Evolutionary conservation across 176 grass and related monocot genomes (phyloP).

Genomic region (Phragmites australis): DNA sequence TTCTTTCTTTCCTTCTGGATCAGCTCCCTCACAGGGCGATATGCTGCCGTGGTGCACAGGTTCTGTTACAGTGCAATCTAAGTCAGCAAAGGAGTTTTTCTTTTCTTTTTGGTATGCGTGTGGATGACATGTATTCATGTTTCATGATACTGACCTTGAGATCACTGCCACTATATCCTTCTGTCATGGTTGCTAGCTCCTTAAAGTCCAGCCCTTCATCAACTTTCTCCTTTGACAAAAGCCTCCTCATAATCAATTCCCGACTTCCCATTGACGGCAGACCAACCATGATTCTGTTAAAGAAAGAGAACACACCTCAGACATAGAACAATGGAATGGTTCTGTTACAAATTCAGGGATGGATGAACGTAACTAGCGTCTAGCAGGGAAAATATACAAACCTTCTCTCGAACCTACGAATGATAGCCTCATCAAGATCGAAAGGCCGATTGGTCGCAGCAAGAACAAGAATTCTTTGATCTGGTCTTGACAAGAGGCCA

Average conservation of each 20-base stretch:
- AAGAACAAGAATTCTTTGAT: slow-evolving; percentile 78
- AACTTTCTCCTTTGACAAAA: slow-evolving; percentile 84
- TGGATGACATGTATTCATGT: slow-evolving; percentile 14
- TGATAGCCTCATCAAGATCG: slow-evolving; percentile 86
- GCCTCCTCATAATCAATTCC: slow-evolving; percentile 72
- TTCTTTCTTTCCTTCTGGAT: slow-evolving; percentile 88
- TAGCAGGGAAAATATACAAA: slow-evolving; percentile 32
- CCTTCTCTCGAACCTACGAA: slow-evolving; percentile 86
- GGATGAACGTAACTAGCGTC: neutral
- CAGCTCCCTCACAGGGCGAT: slow-evolving; percentile 87
- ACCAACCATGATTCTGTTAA: slow-evolving; percentile 89
- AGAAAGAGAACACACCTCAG: slow-evolving; percentile 18
- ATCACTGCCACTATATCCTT: slow-evolving; percentile 94
- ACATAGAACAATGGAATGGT: slow-evolving; percentile 23
- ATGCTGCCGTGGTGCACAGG: slow-evolving; percentile 84
- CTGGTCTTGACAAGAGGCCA: slow-evolving; percentile 63
- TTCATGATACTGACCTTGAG: slow-evolving; percentile 68
- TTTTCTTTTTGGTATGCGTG: neutral
- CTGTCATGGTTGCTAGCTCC: slow-evolving; percentile 85
- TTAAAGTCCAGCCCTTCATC: slow-evolving; percentile 65
- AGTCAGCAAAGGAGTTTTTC: neutral
- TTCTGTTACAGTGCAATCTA: slow-evolving; percentile 52
- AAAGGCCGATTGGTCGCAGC: slow-evolving; percentile 79
- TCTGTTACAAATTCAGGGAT: neutral
- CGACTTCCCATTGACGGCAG: slow-evolving; percentile 72